phyloP scores from a whole-genome alignment of 2,329 filamentous ascomycete species.

The Drechslerella dactyloides region DNA sequence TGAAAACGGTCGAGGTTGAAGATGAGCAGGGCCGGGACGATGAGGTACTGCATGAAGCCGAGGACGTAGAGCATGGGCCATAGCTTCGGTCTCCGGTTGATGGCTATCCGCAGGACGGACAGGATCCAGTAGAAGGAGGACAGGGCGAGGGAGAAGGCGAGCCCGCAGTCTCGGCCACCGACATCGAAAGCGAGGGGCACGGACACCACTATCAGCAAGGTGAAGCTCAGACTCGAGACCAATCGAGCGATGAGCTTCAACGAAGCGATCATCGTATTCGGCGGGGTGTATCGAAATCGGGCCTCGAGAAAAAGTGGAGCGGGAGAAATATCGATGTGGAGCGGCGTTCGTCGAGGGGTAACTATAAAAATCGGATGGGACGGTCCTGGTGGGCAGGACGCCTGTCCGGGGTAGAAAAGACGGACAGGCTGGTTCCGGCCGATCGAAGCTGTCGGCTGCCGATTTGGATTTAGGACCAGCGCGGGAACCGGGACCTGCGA shows the following conservation, averaged over 20 bases:
- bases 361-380: slow-evolving; percentile 36
- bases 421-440: slow-evolving; percentile 35
- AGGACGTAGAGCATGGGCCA: slow-evolving; percentile 73
- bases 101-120: slow-evolving; percentile 74
- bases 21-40: slow-evolving; percentile 85
- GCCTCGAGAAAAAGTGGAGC: slow-evolving; percentile 8
- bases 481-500: slow-evolving; percentile 41
- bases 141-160: slow-evolving; percentile 89
- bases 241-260: slow-evolving; percentile 66
- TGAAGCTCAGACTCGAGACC: slow-evolving; percentile 85
- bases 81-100: slow-evolving; percentile 63
- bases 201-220: slow-evolving; percentile 89
- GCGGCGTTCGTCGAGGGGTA: slow-evolving; percentile 4
- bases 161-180: slow-evolving; percentile 88
- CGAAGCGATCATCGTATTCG: slow-evolving; percentile 27
- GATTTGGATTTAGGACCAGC: slow-evolving; percentile 37
- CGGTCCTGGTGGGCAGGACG: slow-evolving; percentile 35
- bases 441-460: slow-evolving; percentile 25
- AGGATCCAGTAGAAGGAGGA: slow-evolving; percentile 90
- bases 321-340: neutral
- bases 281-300: neutral
- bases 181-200: slow-evolving; percentile 98
- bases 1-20: slow-evolving; percentile 96
- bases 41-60: slow-evolving; percentile 79
- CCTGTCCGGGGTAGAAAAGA: slow-evolving; percentile 35